phyloP scores from a whole-genome alignment of 1,284 basidiomycete genomes.

The Ganoderma leucocontextum region DNA sequence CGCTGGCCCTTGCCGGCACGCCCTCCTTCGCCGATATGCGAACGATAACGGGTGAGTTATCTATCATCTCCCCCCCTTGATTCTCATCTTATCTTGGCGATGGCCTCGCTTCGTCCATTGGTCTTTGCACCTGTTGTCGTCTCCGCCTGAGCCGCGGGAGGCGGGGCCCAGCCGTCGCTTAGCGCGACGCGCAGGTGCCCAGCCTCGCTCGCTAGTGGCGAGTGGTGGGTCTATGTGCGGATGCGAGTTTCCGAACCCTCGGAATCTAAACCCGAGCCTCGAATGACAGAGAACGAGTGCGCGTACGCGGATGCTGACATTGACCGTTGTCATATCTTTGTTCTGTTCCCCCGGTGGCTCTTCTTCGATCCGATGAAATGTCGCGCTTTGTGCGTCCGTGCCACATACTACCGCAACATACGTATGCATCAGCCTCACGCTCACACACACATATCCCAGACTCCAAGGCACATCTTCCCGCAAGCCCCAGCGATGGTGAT shows the following conservation, averaged over 20 bases:
- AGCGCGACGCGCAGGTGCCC: neutral
- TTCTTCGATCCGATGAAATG: neutral
- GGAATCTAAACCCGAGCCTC: neutral
- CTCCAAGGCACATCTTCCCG: slow-evolving; percentile 58
- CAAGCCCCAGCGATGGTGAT: slow-evolving; percentile 3
- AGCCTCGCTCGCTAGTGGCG: neutral
- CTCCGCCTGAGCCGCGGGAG: neutral
- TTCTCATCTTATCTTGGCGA: slow-evolving; percentile 9
- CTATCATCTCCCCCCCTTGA: slow-evolving; percentile 8
- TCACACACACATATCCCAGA: slow-evolving; percentile 50
- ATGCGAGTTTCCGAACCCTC: neutral
- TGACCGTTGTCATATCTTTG: neutral
- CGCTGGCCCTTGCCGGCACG: slow-evolving; percentile 75
- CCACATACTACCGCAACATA: neutral
- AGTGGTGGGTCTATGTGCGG: neutral
- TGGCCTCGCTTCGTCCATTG: neutral
- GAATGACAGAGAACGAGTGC: neutral
- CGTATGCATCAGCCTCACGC: neutral
- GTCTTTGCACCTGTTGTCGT: neutral
- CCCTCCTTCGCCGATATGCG: slow-evolving; percentile 73
- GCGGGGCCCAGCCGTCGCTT: neutral
- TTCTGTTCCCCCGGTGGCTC: neutral
- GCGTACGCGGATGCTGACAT: neutral
- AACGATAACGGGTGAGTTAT: slow-evolving; percentile 58
- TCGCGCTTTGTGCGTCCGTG: slow-evolving; percentile 3